phyloP scores from a whole-genome alignment of 495 filamentous ascomycete species.

The Durotheca rogersii region DNA sequence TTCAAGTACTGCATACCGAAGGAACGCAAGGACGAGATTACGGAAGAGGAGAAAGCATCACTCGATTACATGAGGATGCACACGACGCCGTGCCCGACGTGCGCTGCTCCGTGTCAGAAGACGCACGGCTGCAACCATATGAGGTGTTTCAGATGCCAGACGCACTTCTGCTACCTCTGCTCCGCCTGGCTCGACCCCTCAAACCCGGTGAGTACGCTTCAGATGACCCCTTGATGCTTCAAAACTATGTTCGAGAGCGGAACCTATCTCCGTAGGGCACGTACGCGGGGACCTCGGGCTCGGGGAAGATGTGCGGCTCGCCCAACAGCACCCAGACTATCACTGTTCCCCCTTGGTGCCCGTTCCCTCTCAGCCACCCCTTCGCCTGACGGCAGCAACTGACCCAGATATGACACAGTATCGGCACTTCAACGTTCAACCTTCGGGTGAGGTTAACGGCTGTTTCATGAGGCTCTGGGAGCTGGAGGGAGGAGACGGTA shows the following conservation, averaged over 20 bases:
- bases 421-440: slow-evolving; percentile 72
- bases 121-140: slow-evolving; percentile 97
- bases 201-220: slow-evolving; percentile 56
- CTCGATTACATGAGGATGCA: slow-evolving; percentile 76
- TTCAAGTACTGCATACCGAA: slow-evolving; percentile 61
- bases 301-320: no score
- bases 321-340: background rate
- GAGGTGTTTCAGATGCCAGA: slow-evolving; percentile 84
- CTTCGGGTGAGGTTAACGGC: slow-evolving; percentile 48
- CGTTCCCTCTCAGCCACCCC: no score
- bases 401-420: slow-evolving; percentile 48
- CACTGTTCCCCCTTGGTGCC: background rate
- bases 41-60: slow-evolving; percentile 79
- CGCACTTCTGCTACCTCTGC: slow-evolving; percentile 97
- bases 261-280: no score
- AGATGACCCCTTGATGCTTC: background rate
- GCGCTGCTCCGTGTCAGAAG: slow-evolving; percentile 81
- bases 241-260: no score
- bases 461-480: slow-evolving; percentile 92
- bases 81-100: slow-evolving; percentile 89
- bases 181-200: slow-evolving; percentile 74
- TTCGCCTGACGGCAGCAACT: slow-evolving; percentile 3
- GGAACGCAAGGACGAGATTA: slow-evolving; percentile 62
- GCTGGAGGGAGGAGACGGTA: slow-evolving; percentile 78
- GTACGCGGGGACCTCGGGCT: background rate